phyloP scores from a whole-genome alignment of 768 basidiomycete genomes.

The Pisolithus orientalis region DNA sequence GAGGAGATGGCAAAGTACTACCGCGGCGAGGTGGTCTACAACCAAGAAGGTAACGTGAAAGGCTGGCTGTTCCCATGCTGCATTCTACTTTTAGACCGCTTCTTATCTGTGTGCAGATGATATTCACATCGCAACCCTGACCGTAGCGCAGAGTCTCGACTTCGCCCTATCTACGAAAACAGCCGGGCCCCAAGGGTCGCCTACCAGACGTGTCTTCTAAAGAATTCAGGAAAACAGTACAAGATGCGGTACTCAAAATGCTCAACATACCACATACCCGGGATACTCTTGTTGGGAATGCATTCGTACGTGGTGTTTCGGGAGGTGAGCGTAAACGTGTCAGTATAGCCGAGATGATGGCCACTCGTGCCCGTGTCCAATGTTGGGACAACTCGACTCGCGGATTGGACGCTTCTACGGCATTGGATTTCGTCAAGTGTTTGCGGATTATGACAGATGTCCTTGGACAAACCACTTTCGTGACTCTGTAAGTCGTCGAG shows the following conservation, averaged over 20 bases:
- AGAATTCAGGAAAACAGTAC: constrained; percentile 50
- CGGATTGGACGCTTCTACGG: constrained; percentile 81
- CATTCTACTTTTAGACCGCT: neutral
- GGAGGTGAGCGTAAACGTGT: constrained; percentile 80
- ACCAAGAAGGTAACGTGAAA: constrained; percentile 52
- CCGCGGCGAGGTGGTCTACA: constrained; percentile 76
- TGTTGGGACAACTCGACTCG: constrained; percentile 83
- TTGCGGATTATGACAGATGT: constrained; percentile 80
- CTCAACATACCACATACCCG: constrained; percentile 80
- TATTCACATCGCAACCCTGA: constrained; percentile 75
- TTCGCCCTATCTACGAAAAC: constrained; percentile 72
- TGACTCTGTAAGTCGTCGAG: constrained; percentile 49
- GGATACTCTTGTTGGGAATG: constrained; percentile 79
- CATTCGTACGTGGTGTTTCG: constrained; percentile 76
- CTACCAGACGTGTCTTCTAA: constrained; percentile 60
- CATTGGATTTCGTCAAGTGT: constrained; percentile 77
- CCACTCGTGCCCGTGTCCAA: constrained; percentile 72
- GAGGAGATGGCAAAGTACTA: constrained; percentile 71
- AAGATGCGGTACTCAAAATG: constrained; percentile 63
- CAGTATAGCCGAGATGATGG: constrained; percentile 84
- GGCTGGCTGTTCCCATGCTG: neutral
- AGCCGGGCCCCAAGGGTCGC: constrained; percentile 66
- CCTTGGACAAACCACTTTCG: constrained; percentile 74
- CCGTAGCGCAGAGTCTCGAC: constrained; percentile 69
- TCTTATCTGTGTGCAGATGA: constrained; percentile 44